phyloP scores from a whole-genome alignment of 768 basidiomycete genomes.

The Saitozyma podzolica region DNA sequence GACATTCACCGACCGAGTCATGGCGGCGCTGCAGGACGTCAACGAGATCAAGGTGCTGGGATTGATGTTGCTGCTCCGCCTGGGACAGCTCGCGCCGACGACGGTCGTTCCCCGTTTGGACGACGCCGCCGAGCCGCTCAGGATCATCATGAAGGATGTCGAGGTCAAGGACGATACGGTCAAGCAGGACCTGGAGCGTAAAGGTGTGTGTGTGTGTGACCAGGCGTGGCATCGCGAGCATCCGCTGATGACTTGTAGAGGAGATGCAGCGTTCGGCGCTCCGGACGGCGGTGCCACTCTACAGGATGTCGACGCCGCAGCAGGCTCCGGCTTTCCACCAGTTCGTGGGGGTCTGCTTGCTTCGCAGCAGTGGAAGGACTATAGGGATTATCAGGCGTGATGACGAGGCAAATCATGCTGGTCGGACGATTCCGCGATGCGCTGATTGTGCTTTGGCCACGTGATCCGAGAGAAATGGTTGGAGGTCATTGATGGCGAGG shows the following conservation, averaged over 20 bases:
- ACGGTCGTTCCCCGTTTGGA: conserved; percentile 59
- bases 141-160: conserved; percentile 77
- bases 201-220: conserved; percentile 49
- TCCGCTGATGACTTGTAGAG: conserved; percentile 60
- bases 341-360: conserved; percentile 61
- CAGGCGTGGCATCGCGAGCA: too few relatives aligned
- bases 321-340: conserved; percentile 72
- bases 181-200: conserved; percentile 87
- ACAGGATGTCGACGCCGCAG: conserved; percentile 67
- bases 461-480: too few relatives aligned
- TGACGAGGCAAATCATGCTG: not conserved
- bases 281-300: conserved; percentile 80
- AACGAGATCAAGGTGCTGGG: conserved; percentile 97
- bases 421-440: not conserved
- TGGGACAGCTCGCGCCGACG: conserved; percentile 80
- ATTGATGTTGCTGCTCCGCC: conserved; percentile 90
- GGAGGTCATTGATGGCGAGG: too few relatives aligned
- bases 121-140: conserved; percentile 66
- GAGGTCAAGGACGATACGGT: conserved; percentile 88
- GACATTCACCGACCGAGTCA: conserved; percentile 76
- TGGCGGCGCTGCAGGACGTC: conserved; percentile 80
- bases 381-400: conserved; percentile 35
- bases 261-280: conserved; percentile 90
- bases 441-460: not conserved
- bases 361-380: conserved; percentile 43